Evolutionary conservation across 768 basidiomycete genomes (phyloP), one percentile per base, ranked within the genome.

Genomic region (Tylopilus sp.): DNA sequence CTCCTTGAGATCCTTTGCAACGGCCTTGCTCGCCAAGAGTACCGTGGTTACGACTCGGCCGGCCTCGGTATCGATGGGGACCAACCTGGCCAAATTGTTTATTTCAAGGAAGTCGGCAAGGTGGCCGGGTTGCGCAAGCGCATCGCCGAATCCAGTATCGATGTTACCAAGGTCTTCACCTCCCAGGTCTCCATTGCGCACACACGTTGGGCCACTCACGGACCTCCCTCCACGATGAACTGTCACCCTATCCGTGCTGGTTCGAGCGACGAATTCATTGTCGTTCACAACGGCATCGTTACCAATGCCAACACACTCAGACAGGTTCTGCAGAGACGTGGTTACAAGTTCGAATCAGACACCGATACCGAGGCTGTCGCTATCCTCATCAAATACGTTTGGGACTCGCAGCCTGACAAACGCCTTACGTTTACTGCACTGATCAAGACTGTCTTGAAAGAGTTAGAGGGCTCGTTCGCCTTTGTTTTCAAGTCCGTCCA

Each of bases 171-270:
- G 76, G 77, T 80, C 33, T 86, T 82, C 71, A 66, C 91, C 46
- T 83, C 86, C 38, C 94, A 98, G 73, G 92, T 95, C 40, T 93
- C 92, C 35, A 98, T 99, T 72, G 95, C 95, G 12, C 97, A 99
- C 74, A 99, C 97, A 12, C 91, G 97, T 58, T 99, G 97, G 97
- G 97, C 97, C 2, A 99, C 97, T 18, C 97, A 99, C 67, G 97
- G 97, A 33, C 81, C 85, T 18, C 95, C 94, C 20, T 88, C 86
- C 4, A 79, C 83, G 47, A 70, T 79, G 62, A 99, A 99, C 73
- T 98, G 95, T 74, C 97, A 99, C 70, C 97, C 97, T 48, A 82
- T 97, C 62, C 85, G 85, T 62, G 90, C 88, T 15, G 93, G 95
- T 63, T 73, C 80, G 22, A 76, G 70, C 48, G 75, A 80, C 53